A percentile compares a stretch with the other conserved stretches of the same genome.
These are phyloP conservation scores for Yamadazyma sp. DNA, from an alignment of 805 yeast species.

Conservation along the genomic window DNA sequence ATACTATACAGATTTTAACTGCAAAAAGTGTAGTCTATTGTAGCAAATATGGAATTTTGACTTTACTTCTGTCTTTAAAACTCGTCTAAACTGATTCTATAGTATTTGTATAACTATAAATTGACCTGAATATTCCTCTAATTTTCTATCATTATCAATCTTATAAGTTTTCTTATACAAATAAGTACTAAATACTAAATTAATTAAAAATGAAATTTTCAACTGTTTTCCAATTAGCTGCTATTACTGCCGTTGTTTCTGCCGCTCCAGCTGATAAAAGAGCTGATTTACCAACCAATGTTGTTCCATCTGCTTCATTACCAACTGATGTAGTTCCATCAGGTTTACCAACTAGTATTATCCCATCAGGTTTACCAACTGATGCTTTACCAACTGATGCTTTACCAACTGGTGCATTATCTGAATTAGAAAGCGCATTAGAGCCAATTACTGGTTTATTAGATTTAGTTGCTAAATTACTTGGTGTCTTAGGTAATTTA, in stretches of 20 bases:
- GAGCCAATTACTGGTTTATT: slow-evolving; percentile 5
- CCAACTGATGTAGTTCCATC: slow-evolving; percentile 10
- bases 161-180: too few relatives aligned
- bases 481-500: slow-evolving; percentile 6
- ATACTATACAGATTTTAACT: too few relatives aligned
- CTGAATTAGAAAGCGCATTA: neutral
- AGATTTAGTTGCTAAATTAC: slow-evolving; percentile 6
- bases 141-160: too few relatives aligned
- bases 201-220: slow-evolving; percentile 11
- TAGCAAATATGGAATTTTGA: too few relatives aligned
- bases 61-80: too few relatives aligned
- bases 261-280: slow-evolving; percentile 14
- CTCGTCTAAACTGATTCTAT: too few relatives aligned
- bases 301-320: slow-evolving; percentile 4
- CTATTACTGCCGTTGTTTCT: slow-evolving; percentile 10
- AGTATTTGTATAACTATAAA: too few relatives aligned
- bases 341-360: slow-evolving; percentile 10
- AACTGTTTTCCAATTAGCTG: slow-evolving; percentile 9
- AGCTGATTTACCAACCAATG: slow-evolving; percentile 6
- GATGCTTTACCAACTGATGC: slow-evolving; percentile 4
- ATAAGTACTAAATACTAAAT: too few relatives aligned
- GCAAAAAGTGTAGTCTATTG: too few relatives aligned
- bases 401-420: slow-evolving; percentile 2
- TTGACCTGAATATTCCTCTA: too few relatives aligned
- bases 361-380: slow-evolving; percentile 3